Evolutionary conservation across 2,329 filamentous ascomycete species (phyloP).

Genomic region (Chrysoporthe cubensis): DNA sequence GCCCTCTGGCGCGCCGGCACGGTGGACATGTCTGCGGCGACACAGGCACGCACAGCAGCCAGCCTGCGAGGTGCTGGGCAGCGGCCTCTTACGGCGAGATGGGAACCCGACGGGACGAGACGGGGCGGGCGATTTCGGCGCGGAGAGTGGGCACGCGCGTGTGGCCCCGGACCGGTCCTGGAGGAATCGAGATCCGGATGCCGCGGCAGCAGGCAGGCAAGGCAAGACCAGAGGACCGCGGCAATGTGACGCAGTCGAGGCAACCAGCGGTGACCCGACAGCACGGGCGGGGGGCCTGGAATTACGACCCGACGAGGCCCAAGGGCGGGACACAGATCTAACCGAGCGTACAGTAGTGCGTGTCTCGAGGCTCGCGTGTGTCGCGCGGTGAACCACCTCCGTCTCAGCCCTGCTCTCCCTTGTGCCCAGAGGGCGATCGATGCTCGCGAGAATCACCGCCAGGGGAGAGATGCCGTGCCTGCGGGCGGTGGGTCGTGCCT

Average conservation of each 20-base stretch:
- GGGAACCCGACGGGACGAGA: neutral
- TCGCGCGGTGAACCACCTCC: too few species aligned
- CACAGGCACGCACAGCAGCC: neutral
- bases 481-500: too few species aligned
- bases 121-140: neutral
- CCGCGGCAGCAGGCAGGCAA: neutral
- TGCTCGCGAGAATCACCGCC: neutral
- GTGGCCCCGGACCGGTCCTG: neutral
- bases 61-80: neutral
- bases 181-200: slow-evolving; percentile 2
- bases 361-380: neutral
- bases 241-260: neutral
- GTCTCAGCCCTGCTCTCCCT: too few species aligned
- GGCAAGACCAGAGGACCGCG: neutral
- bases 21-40: too few species aligned
- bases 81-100: too few species aligned
- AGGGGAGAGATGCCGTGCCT: neutral
- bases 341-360: neutral
- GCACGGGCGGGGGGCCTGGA: neutral
- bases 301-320: neutral
- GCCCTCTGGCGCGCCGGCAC: neutral
- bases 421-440: neutral
- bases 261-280: neutral
- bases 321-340: neutral
- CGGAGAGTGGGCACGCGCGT: neutral